A percentile compares a stretch with the other conserved stretches of the same genome.
Conservation (phyloP, 345 rosid species). For the Eucalyptus coolabah region DNA sequence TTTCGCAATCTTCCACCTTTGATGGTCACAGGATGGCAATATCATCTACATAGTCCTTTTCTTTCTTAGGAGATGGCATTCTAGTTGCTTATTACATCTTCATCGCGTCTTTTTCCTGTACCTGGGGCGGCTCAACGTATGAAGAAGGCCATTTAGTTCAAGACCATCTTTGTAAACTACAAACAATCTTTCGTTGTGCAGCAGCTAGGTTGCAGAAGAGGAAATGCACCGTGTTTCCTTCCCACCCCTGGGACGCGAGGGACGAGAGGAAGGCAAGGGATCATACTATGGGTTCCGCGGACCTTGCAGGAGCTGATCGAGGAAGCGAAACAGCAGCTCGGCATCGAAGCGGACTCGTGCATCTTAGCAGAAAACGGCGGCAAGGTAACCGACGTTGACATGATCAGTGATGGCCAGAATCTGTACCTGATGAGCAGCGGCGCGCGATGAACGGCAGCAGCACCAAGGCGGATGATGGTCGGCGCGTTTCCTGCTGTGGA, state of each 20-base stretch:
- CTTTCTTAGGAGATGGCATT: neutral
- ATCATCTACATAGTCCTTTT: neutral
- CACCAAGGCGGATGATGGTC: neutral
- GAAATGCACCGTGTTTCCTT: slow-evolving; percentile 45
- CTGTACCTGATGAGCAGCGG: slow-evolving; percentile 24
- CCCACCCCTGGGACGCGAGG: slow-evolving; percentile 33
- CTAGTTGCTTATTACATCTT: neutral
- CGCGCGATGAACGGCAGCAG: neutral
- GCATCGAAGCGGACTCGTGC: slow-evolving; percentile 9
- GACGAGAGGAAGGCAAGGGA: slow-evolving; percentile 35
- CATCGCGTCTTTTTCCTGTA: neutral
- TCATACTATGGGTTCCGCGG: slow-evolving; percentile 60
- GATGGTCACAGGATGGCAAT: neutral
- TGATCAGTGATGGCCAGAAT: slow-evolving; percentile 52
- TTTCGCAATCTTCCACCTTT: neutral
- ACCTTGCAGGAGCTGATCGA: slow-evolving; percentile 46
- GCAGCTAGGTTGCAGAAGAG: slow-evolving; percentile 9
- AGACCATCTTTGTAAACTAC: neutral
- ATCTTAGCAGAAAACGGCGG: slow-evolving; percentile 49
- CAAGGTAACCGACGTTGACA: slow-evolving; percentile 41
- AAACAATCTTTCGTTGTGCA: neutral
- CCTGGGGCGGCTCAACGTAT: neutral
- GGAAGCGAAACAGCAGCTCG: slow-evolving; percentile 24
- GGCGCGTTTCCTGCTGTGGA: neutral
- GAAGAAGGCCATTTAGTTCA: neutral